phyloP scores from a whole-genome alignment of 805 yeast genomes.

The Metschnikowia orientalis region DNA sequence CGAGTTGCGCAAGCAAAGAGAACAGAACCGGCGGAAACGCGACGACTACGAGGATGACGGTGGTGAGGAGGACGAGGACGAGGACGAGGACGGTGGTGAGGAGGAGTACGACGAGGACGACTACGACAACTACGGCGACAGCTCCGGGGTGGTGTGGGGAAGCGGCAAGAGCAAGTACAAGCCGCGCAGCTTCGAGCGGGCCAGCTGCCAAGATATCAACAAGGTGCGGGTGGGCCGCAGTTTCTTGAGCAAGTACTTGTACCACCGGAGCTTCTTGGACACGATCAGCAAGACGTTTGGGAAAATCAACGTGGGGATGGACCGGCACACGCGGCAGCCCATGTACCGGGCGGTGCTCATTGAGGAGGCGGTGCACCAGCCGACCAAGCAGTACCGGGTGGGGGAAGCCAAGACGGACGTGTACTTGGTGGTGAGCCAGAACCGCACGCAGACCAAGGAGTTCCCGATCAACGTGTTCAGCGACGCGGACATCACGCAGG shows the following conservation, averaged over 20 bases:
- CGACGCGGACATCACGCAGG: slow-evolving; percentile 65
- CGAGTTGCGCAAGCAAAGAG: slow-evolving; percentile 73
- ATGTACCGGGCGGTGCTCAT: slow-evolving; percentile 82
- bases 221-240: slow-evolving; percentile 73
- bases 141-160: slow-evolving; percentile 32
- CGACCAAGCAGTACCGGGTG: slow-evolving; percentile 40
- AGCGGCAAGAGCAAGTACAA: slow-evolving; percentile 22
- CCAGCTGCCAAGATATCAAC: slow-evolving; percentile 63
- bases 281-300: slow-evolving; percentile 72
- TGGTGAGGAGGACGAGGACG: slow-evolving; percentile 26
- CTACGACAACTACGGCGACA: slow-evolving; percentile 30
- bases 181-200: slow-evolving; percentile 33
- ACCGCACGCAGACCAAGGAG: slow-evolving; percentile 62
- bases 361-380: slow-evolving; percentile 51
- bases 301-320: slow-evolving; percentile 74
- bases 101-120: slow-evolving; percentile 37
- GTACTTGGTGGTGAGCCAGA: slow-evolving; percentile 75
- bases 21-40: slow-evolving; percentile 43
- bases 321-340: slow-evolving; percentile 55
- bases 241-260: slow-evolving; percentile 68
- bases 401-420: slow-evolving; percentile 43
- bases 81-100: slow-evolving; percentile 37
- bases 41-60: slow-evolving; percentile 21
- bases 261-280: slow-evolving; percentile 74
- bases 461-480: slow-evolving; percentile 78